phyloP scores from a whole-genome alignment of 1,284 basidiomycete species.

The Butyriboletus appendiculatus region DNA sequence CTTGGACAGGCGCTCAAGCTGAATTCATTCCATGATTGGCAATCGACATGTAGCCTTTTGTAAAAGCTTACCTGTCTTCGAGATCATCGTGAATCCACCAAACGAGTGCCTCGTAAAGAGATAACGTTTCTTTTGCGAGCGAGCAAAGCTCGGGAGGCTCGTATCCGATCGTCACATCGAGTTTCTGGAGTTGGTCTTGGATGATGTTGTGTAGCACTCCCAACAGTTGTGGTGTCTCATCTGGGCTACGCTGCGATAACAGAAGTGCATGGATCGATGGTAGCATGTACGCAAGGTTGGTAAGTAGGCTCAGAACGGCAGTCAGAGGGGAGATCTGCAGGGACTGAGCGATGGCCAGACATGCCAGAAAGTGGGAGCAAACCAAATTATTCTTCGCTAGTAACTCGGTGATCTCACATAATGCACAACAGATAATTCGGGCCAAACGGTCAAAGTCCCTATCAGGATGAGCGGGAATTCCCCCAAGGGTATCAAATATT shows the following conservation, averaged over 20 bases:
- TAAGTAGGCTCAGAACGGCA: conserved; percentile 55
- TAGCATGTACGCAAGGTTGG: conserved; percentile 46
- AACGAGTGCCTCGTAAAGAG: conserved; percentile 54
- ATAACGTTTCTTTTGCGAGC: conserved; percentile 45
- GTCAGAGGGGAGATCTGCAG: conserved; percentile 47
- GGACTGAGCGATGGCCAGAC: conserved; percentile 3
- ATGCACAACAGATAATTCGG: conserved; percentile 36
- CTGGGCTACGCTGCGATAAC: conserved; percentile 33
- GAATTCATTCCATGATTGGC: not conserved
- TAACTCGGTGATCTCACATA: conserved; percentile 40
- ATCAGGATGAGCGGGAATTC: conserved; percentile 36
- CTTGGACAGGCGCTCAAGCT: conserved; percentile 45
- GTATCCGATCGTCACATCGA: conserved; percentile 25
- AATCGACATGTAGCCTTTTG: not conserved
- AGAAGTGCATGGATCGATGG: conserved; percentile 48
- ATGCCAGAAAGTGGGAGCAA: conserved; percentile 24
- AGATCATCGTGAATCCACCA: conserved; percentile 48
- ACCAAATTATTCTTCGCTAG: conserved; percentile 45
- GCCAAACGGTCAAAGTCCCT: conserved; percentile 34
- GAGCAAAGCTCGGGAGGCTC: conserved; percentile 23
- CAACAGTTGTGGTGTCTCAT: conserved; percentile 39
- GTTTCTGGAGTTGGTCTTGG: conserved; percentile 39
- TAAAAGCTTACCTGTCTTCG: conserved; percentile 40
- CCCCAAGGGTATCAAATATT: conserved; percentile 53
- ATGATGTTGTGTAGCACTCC: conserved; percentile 45